These are phyloP conservation scores for Pisolithus albus DNA, from an alignment of 768 basidiomycete genomes.

Conservation along the genomic window DNA sequence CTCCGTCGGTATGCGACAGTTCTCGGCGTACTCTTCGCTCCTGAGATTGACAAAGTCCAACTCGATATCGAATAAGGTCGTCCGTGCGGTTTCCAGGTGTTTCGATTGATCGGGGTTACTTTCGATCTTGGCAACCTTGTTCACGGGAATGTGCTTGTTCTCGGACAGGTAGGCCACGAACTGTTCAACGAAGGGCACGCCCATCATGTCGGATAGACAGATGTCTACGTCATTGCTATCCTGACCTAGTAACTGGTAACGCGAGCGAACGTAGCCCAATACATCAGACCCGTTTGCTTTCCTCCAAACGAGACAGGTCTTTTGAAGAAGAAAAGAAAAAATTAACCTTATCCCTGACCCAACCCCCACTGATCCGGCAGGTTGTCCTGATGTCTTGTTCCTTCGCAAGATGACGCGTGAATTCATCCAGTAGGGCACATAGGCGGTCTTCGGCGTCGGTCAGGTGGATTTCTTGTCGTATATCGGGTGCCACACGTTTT, in stretches of 20 bases:
- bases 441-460: slow-evolving; percentile 63
- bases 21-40: slow-evolving; percentile 83
- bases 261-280: background rate
- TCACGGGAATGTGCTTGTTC: slow-evolving; percentile 23
- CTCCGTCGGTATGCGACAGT: slow-evolving; percentile 83
- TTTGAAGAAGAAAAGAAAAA: too few species aligned
- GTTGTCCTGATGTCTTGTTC: slow-evolving; percentile 49
- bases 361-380: slow-evolving; percentile 94
- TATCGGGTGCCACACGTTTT: slow-evolving; percentile 23
- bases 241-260: slow-evolving; percentile 62
- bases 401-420: slow-evolving; percentile 48
- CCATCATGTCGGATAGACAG: slow-evolving; percentile 85
- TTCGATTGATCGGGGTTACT: slow-evolving; percentile 97
- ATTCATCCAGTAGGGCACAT: slow-evolving; percentile 76
- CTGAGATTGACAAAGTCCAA: slow-evolving; percentile 92
- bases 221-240: slow-evolving; percentile 92
- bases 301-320: slow-evolving; percentile 4
- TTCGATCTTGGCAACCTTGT: slow-evolving; percentile 74
- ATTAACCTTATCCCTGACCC: slow-evolving; percentile 96
- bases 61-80: slow-evolving; percentile 71
- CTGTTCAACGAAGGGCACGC: slow-evolving; percentile 76
- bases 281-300: slow-evolving; percentile 10
- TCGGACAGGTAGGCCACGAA: slow-evolving; percentile 53
- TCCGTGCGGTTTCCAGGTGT: slow-evolving; percentile 92
- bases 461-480: slow-evolving; percentile 42